Evolutionary conservation across 2,329 filamentous ascomycete species (phyloP), one percentile per base, ranked within the genome.

Genomic region (Ophiobolus disseminans): DNA sequence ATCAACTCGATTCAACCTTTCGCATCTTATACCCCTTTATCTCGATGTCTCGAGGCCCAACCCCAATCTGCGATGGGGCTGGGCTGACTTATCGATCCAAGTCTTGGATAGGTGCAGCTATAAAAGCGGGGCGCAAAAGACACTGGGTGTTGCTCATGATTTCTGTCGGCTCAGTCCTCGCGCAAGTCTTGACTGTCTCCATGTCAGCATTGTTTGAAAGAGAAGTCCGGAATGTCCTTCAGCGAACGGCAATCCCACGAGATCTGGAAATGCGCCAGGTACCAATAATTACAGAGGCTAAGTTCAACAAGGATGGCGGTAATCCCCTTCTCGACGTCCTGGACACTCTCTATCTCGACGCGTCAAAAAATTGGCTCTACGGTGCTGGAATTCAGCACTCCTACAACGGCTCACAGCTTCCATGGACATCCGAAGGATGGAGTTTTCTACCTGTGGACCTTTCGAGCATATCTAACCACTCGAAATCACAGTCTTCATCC

Each of bases 191-290:
- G 11, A 58, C 57, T 6, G 54, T 62, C 5, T 60, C 58, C 8
- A 63, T 62, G 58, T 60, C 54, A 0, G 60, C 56, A 9, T 32
- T 63, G 3, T 60, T 63, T 34, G 58, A 62, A 40, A 40, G 45
- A 26, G 21, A 47, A 43, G 9, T 40, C 5, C 31, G 34, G 9
- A 50, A 48, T 22, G 35, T 55, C 26, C 17, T 30, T 10, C 35
- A 44, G 11, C 14, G 43, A 5, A 13, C 45, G 1, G 19, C 17
- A 6, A n/a, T 55, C 1, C 28, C 50, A 13, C 45, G 38, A n/a
- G 44, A 25, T 11, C 41, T 61, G 4, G 43, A 57, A 14, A 22
- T 53, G 5, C 45, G 55, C 8, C 48, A 53, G 6, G 13, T 44
- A 7, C 57, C 60, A n/a, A 1, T 53, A 4, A 28, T 49, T 3